Percentiles rank a stretch among this genome's conserved stretches.
Conservation (phyloP, 2,329 filamentous ascomycete species). For the Alternaria infectoria region DNA sequence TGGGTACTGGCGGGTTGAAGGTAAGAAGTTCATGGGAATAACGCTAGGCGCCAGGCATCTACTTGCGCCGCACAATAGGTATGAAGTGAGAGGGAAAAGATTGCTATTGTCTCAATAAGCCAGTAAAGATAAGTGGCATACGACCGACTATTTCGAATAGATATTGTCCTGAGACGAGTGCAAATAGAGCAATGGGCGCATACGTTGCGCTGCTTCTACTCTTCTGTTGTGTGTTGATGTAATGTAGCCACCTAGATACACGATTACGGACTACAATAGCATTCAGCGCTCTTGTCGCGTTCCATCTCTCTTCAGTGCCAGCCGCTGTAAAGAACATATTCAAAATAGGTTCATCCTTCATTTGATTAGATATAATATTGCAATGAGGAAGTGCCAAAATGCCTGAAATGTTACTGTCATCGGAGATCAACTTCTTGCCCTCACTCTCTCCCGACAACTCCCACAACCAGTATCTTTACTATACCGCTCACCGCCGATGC, state of each 20-base stretch:
- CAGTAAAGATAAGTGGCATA: background rate
- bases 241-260: background rate
- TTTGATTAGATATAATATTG: background rate
- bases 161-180: background rate
- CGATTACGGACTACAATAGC: background rate
- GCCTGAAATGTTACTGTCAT: background rate
- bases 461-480: background rate
- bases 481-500: background rate
- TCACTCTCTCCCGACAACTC: background rate
- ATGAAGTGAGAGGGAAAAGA: background rate
- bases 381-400: background rate
- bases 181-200: background rate
- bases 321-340: background rate
- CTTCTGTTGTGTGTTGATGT: background rate
- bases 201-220: background rate
- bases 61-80: background rate
- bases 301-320: background rate
- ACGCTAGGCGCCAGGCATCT: background rate
- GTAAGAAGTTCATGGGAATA: background rate
- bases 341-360: background rate
- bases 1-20: too few relatives aligned
- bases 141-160: background rate
- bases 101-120: background rate
- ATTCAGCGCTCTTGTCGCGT: background rate
- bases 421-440: background rate